Evolutionary conservation across 176 grass and related monocot genomes (phyloP).

Genomic region (Tillandsia leiboldiana): DNA sequence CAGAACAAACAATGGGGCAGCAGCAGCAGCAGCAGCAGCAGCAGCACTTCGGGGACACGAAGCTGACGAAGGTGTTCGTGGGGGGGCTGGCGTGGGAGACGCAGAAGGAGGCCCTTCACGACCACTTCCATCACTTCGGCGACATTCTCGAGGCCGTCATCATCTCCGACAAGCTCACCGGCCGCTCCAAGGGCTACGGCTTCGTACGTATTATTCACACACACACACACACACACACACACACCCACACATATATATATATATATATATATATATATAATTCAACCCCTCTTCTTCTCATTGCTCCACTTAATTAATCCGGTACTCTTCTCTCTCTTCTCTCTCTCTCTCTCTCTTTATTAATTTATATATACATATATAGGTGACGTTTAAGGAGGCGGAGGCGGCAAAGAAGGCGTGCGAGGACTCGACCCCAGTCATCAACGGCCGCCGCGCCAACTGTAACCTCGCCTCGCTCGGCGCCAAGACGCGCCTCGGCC

Average conservation of each 20-base stretch:
- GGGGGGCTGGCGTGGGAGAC: constrained; percentile 97
- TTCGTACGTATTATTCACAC: constrained; percentile 30
- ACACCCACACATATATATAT: too few species aligned
- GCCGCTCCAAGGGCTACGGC: constrained; percentile 98
- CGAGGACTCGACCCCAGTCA: constrained; percentile 74
- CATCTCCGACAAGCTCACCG: constrained; percentile 98
- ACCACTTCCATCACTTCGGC: constrained; percentile 85
- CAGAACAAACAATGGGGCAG: too few species aligned
- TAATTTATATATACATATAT: background rate
- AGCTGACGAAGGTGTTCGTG: constrained; percentile 97
- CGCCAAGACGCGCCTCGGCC: constrained; percentile 61
- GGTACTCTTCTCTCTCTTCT: too few species aligned
- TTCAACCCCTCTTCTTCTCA: too few species aligned
- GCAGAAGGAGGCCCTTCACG: constrained; percentile 83
- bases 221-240: too few species aligned
- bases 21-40: too few species aligned
- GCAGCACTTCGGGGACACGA: constrained; percentile 73
- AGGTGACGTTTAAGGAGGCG: constrained; percentile 97
- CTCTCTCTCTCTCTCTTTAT: too few species aligned
- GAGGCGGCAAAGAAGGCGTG: constrained; percentile 92
- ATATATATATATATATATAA: too few species aligned
- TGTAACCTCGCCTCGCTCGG: constrained; percentile 99
- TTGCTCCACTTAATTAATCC: too few species aligned
- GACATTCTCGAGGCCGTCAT: constrained; percentile 98
- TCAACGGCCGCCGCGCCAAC: constrained; percentile 94